Base-by-base conservation (phyloP, 306 rosid species). In the Acacia crassicarpa region DNA sequence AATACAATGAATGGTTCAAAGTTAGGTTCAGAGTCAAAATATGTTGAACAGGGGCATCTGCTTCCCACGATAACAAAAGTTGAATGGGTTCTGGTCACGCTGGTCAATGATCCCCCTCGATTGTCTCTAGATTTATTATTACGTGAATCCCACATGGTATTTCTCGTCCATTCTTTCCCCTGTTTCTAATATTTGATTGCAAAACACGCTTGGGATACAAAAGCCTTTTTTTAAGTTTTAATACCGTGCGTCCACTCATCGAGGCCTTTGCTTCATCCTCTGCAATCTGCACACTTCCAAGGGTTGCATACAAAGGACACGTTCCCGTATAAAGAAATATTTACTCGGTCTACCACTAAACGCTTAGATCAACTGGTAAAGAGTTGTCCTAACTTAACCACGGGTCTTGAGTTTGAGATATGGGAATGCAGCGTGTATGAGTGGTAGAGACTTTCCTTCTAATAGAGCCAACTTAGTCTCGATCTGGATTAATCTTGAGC, bases 1-100 rank as follows among this genome's bases (percentile, higher is more conserved):
- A 80, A 72, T 75, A 38, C 87, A 80, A 48, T 76, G 87, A 67
- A 80, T n/a, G 76, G 25, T 19, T 38, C 44, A 38, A 38, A 33
- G 17, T 61, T 10, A 13, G 14, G 51, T 44, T 56, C 72, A 56
- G n/a, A 69, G 81, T 74, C 87, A 80, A 84, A 19, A 32, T 83
- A 48, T 58, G 78, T 22, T 68, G 69, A 79, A 70, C 40, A 6
- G 6, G 62, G 25, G 32, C 25, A 71, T 23, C 5, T n/a, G 74
- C 15, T 40, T 9, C 15, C 2, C 32, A 2, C 22, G 38, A 63
- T 23, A 78, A 72, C 53, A 73, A 67, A 56, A 4, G 38, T 10
- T 45, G 59, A 17, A 58, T 23, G 7, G 0, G 35, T 23, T 9
- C 15, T 22, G 15, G 65, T 58, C 14, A 22, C 67, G 17, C 7